Conservation (phyloP, 78 protist species). For the Dictyostelium purpureum region DNA sequence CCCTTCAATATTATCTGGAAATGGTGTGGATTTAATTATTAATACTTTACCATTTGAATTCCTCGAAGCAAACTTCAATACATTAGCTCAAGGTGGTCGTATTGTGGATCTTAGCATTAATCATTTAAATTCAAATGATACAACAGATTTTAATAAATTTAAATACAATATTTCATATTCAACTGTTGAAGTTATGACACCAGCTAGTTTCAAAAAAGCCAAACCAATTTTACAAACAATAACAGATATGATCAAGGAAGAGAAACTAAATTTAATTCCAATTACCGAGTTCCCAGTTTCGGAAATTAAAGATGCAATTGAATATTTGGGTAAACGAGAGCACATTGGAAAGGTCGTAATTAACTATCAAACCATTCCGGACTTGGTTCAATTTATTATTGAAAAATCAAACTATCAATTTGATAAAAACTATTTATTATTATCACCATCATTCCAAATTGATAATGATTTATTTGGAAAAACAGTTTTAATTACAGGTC, state of each 20-base stretch:
- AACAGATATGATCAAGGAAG: neutral
- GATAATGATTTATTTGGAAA: neutral
- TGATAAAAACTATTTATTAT: neutral
- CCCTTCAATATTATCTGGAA: neutral
- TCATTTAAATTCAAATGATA: neutral
- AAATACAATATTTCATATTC: constrained; percentile 1
- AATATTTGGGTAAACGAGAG: neutral
- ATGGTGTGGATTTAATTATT: constrained; percentile 70
- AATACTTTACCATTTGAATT: constrained; percentile 39
- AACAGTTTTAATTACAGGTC: neutral
- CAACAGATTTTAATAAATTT: constrained; percentile 3
- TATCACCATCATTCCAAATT: neutral
- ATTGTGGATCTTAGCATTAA: constrained; percentile 60
- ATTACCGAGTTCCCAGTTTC: neutral
- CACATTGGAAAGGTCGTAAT: constrained; percentile 4
- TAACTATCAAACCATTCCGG: neutral
- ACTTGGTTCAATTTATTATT: neutral
- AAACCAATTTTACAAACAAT: constrained; percentile 66
- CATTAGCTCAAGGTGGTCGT: constrained; percentile 46
- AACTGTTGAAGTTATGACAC: neutral
- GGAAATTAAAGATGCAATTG: neutral
- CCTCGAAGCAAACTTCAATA: constrained; percentile 30
- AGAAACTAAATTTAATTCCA: neutral
- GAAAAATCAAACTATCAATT: neutral
- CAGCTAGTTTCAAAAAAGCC: neutral